Evolutionary conservation across 768 basidiomycete species (phyloP).

Genomic region (Hysterangium stoloniferum): DNA sequence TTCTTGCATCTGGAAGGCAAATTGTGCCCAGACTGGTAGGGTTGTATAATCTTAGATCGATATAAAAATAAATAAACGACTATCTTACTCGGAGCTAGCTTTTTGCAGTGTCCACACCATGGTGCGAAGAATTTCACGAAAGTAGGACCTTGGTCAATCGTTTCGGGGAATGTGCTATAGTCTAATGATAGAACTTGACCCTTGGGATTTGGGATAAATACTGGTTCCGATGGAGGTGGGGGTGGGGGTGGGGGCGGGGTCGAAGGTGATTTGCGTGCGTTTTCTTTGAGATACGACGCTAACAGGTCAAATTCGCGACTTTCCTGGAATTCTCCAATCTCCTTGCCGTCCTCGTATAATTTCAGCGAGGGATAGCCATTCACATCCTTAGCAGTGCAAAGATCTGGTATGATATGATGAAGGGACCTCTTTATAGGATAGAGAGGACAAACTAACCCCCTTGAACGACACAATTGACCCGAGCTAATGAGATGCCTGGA

Average conservation of each 20-base stretch:
- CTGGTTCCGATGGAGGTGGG: conserved; percentile 24
- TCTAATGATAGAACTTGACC: conserved; percentile 35
- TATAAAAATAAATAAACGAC: background rate
- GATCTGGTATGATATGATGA: conserved; percentile 40
- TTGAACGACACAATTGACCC: conserved; percentile 71
- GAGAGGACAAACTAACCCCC: conserved; percentile 47
- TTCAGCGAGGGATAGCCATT: conserved; percentile 70
- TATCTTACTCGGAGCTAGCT: conserved; percentile 56
- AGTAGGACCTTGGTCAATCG: conserved; percentile 38
- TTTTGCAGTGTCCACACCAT: conserved; percentile 88
- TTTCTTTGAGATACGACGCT: conserved; percentile 44
- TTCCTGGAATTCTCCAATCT: conserved; percentile 48
- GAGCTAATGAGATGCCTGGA: conserved; percentile 59
- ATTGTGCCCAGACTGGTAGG: conserved; percentile 53
- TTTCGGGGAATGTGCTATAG: conserved; percentile 40
- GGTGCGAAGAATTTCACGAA: conserved; percentile 87
- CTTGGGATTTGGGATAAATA: conserved; percentile 26
- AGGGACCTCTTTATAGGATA: conserved; percentile 1
- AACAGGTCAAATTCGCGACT: conserved; percentile 48
- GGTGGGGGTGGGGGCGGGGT: conserved; percentile 18
- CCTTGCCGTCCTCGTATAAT: conserved; percentile 60
- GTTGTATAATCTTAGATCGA: background rate
- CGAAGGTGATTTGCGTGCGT: conserved; percentile 24
- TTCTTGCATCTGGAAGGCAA: conserved; percentile 62
- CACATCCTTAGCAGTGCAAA: conserved; percentile 66